Evolutionary conservation across 176 grass and related monocot species (phyloP).

Genomic region (Cenchrus americanus): DNA sequence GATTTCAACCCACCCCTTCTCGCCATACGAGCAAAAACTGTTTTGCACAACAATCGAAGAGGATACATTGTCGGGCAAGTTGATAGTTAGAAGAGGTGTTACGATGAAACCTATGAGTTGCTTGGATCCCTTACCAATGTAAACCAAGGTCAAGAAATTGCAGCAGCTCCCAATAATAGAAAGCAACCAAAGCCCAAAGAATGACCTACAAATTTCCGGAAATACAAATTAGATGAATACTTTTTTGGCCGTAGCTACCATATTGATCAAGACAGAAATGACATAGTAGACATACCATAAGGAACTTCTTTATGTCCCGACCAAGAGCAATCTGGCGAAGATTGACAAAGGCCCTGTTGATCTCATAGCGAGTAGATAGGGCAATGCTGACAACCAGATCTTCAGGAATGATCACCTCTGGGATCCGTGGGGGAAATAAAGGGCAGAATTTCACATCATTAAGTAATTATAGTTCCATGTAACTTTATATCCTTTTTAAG

Average conservation of each 20-base stretch:
- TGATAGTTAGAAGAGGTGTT: not conserved
- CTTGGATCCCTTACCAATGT: conserved; percentile 64
- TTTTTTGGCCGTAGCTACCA: not conserved
- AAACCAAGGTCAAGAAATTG: conserved; percentile 95
- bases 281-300: conserved; percentile 59
- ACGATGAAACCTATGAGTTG: not conserved
- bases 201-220: conserved; percentile 60
- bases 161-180: conserved; percentile 75
- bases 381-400: conserved; percentile 69
- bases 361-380: conserved; percentile 63
- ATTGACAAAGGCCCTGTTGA: conserved; percentile 70
- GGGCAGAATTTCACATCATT: not conserved
- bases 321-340: conserved; percentile 80
- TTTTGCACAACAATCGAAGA: conserved; percentile 38
- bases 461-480: not conserved
- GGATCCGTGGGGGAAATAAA: conserved; percentile 61
- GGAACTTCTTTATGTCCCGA: conserved; percentile 84
- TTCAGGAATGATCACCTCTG: conserved; percentile 72
- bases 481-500: conserved; percentile 13
- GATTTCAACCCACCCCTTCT: no score
- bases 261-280: conserved; percentile 6
- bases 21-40: no score
- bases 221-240: not conserved
- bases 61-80: conserved; percentile 1
- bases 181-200: conserved; percentile 84